phyloP scores from a whole-genome alignment of 2,329 filamentous ascomycete genomes.

The Onygenales sp. region DNA sequence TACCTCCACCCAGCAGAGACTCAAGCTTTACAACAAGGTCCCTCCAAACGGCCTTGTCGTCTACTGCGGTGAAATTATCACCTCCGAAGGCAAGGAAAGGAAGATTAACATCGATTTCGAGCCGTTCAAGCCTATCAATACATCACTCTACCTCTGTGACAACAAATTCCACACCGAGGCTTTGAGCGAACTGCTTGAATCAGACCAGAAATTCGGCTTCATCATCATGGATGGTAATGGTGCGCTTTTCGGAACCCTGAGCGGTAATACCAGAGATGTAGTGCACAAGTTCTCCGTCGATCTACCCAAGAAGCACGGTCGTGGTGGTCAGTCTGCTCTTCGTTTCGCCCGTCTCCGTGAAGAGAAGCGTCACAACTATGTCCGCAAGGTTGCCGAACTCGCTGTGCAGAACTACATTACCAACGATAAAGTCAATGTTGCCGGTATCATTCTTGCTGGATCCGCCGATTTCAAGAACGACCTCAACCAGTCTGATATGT shows the following conservation, averaged over 20 bases:
- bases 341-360: slow-evolving; percentile 99
- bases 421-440: slow-evolving; percentile 95
- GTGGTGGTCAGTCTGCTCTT: slow-evolving; percentile 98
- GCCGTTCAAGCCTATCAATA: slow-evolving; percentile 99
- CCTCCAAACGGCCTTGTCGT: slow-evolving; percentile 95
- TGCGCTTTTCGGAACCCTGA: slow-evolving; percentile 90
- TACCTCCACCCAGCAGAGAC: slow-evolving; percentile 95
- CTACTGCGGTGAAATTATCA: slow-evolving; percentile 99
- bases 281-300: slow-evolving; percentile 98
- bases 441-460: slow-evolving; percentile 87
- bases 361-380: slow-evolving; percentile 99
- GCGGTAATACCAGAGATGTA: slow-evolving; percentile 92
- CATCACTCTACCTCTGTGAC: slow-evolving; percentile 97
- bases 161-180: slow-evolving; percentile 99
- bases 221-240: slow-evolving; percentile 99
- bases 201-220: slow-evolving; percentile 98
- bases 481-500: slow-evolving; percentile 93
- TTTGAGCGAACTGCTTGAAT: slow-evolving; percentile 91
- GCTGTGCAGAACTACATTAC: slow-evolving; percentile 99
- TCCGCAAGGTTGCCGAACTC: slow-evolving; percentile 94
- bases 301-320: slow-evolving; percentile 98
- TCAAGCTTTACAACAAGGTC: slow-evolving; percentile 99
- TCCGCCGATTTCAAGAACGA: slow-evolving; percentile 99
- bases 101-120: slow-evolving; percentile 99
- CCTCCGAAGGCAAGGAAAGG: slow-evolving; percentile 92